These are phyloP conservation scores for Aquilaria sinensis DNA, from an alignment of 345 rosid species.

Conservation along the genomic window DNA sequence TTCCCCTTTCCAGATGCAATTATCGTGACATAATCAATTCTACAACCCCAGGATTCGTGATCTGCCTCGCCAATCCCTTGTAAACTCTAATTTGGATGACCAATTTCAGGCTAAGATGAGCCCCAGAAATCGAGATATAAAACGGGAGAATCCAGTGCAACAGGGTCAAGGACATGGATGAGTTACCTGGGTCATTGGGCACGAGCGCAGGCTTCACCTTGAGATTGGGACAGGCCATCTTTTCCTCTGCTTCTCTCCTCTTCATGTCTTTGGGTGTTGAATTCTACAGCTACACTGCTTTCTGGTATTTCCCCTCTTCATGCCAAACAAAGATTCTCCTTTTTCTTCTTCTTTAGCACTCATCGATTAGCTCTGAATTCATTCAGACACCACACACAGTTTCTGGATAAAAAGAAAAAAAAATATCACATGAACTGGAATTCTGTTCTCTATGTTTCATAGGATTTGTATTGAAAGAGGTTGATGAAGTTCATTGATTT, in stretches of 20 bases:
- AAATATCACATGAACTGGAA: not conserved
- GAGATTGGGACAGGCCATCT: slow-evolving; percentile 71
- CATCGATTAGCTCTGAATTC: not conserved
- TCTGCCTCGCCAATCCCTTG: not conserved
- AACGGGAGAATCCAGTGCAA: slow-evolving; percentile 19
- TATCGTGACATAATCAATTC: not conserved
- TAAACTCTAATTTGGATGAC: slow-evolving; percentile 12
- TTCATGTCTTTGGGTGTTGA: slow-evolving; percentile 82
- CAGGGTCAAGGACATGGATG: slow-evolving; percentile 33
- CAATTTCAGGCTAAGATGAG: slow-evolving; percentile 5
- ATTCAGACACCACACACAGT: not conserved
- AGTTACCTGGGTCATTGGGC: slow-evolving; percentile 70
- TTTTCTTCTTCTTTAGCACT: not conserved
- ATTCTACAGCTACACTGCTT: slow-evolving; percentile 84
- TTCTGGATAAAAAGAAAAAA: not conserved
- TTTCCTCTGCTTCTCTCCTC: slow-evolving; percentile 78
- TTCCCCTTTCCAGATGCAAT: not conserved
- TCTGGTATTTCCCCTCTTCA: slow-evolving; percentile 44
- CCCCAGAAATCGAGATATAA: slow-evolving; percentile 4
- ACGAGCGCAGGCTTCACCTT: slow-evolving; percentile 70
- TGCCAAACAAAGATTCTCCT: not conserved
- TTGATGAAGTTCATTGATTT: not conserved
- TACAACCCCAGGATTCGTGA: not conserved
- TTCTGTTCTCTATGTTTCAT: no score
- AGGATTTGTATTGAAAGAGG: no score